Percentiles rank a stretch among this genome's conserved stretches.
These are phyloP conservation scores for Curvularia verruculosa DNA, from an alignment of 2,329 filamentous ascomycete species.

Conservation along the genomic window DNA sequence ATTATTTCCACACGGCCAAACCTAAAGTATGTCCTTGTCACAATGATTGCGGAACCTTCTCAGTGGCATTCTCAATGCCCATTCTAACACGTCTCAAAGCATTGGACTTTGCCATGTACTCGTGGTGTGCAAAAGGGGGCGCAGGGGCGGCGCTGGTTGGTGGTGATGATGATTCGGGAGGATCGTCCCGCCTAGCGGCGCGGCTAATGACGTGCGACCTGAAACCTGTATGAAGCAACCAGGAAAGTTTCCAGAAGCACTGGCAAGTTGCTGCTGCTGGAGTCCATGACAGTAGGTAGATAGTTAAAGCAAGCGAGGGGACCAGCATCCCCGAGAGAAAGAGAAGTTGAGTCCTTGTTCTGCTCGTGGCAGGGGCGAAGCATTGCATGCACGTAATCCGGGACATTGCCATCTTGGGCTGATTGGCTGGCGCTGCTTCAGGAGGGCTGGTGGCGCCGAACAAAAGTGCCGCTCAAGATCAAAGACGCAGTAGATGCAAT, in stretches of 20 bases:
- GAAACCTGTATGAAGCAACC: conserved; percentile 32
- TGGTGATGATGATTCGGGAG: conserved; percentile 19
- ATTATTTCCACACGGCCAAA: background rate
- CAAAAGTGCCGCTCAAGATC: background rate
- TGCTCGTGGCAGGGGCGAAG: conserved; percentile 3
- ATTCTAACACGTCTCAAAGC: background rate
- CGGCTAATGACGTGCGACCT: conserved; percentile 33
- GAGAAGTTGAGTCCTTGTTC: background rate
- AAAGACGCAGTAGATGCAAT: background rate
- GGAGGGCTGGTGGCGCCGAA: conserved; percentile 11
- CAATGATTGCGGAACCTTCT: background rate
- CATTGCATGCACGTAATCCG: conserved; percentile 16
- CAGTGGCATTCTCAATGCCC: background rate
- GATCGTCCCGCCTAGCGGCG: conserved; percentile 26
- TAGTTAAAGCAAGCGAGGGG: background rate
- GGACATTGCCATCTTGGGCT: conserved; percentile 19
- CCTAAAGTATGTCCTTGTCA: background rate
- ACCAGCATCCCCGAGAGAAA: background rate
- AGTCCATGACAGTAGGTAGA: background rate
- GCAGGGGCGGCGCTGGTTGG: conserved; percentile 15
- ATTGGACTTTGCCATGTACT: background rate
- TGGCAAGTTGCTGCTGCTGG: background rate
- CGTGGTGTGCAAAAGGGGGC: conserved; percentile 7
- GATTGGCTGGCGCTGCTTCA: conserved; percentile 21
- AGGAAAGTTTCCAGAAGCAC: conserved; percentile 19